Evolutionary conservation across 2,329 filamentous ascomycete species (phyloP), one percentile per base, ranked within the genome.

Genomic region (Bipolaris gigantea): DNA sequence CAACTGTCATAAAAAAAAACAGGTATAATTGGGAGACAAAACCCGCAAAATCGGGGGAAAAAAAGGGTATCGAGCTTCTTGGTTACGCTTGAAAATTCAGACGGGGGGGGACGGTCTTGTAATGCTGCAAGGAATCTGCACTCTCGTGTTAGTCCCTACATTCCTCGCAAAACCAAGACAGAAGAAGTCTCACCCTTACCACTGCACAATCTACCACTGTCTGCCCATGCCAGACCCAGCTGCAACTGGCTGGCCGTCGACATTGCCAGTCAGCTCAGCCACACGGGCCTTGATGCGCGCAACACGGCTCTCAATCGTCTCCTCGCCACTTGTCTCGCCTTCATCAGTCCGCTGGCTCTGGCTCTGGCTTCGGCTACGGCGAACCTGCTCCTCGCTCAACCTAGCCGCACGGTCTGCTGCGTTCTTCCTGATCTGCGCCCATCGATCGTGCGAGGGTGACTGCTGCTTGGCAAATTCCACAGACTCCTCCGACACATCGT

Each of bases 241-340:
- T 46, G 32, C 25, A 9, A 27, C 33, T 16, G 66, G 56, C 46
- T 63, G 58, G 7, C 71, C 69, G 3, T 74, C 72, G 19, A 71
- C 51, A 25, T 72, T 73, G 36, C 89, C 89, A 2, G 94, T 99
- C 65, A 99, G 78, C 74, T 97, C 92, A 48, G 94, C 94, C 54
- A 99, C 94, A 58, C 94, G 88, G 56, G 94, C 94, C 79, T 97
- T 97, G 83, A 99, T 99, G 60, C 94, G 89, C 44, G 94, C 94
- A 55, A 97, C 94, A 62, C 94, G 90, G 44, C 92, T 92, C 76
- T 99, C 94, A 68, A 97, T 97, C 33, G 92, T 94, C 81, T 96
- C 93, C 82, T 97, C 93, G 51, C 90, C 92, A 70, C 89, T 96
- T n/a, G 90, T 94, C 64, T 96, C 91, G n/a, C 84, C 85, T 66